Evolutionary conservation across 371 early-diverging fungal genomes (phyloP).

Genomic region (Actinomucor elegans): DNA sequence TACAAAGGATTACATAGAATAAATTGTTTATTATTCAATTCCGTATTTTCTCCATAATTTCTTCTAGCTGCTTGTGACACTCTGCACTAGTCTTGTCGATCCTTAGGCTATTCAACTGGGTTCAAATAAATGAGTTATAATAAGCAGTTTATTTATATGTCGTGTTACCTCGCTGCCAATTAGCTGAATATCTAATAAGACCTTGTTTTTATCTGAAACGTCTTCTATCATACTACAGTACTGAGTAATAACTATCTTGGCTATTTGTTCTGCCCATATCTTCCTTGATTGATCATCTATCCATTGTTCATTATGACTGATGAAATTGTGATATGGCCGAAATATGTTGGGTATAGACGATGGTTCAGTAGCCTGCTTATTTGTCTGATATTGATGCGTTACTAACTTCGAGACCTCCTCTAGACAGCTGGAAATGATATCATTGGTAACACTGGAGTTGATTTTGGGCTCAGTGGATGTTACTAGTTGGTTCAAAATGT

Average conservation of each 20-base stretch:
- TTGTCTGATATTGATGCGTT: constrained; percentile 56
- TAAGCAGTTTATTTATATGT: background rate
- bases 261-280: constrained; percentile 34
- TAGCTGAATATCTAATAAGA: constrained; percentile 51
- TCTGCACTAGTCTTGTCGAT: background rate
- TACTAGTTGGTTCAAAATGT: constrained; percentile 19
- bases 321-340: constrained; percentile 51
- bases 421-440: constrained; percentile 54
- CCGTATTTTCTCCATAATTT: background rate
- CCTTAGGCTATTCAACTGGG: constrained; percentile 2
- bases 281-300: constrained; percentile 10
- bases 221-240: constrained; percentile 29
- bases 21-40: background rate
- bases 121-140: background rate
- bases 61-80: background rate
- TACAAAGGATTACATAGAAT: constrained; percentile 2
- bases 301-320: constrained; percentile 31
- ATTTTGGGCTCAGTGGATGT: constrained; percentile 38
- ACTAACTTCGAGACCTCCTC: constrained; percentile 49
- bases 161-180: constrained; percentile 50
- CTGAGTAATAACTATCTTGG: constrained; percentile 33
- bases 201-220: constrained; percentile 30
- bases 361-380: constrained; percentile 46
- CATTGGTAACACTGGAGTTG: constrained; percentile 41
- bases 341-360: constrained; percentile 66